Percentiles rank a stretch among this genome's conserved stretches.
These are phyloP conservation scores for Neonectria sp. DNA, from an alignment of 2,329 filamentous ascomycete species.

Conservation along the genomic window DNA sequence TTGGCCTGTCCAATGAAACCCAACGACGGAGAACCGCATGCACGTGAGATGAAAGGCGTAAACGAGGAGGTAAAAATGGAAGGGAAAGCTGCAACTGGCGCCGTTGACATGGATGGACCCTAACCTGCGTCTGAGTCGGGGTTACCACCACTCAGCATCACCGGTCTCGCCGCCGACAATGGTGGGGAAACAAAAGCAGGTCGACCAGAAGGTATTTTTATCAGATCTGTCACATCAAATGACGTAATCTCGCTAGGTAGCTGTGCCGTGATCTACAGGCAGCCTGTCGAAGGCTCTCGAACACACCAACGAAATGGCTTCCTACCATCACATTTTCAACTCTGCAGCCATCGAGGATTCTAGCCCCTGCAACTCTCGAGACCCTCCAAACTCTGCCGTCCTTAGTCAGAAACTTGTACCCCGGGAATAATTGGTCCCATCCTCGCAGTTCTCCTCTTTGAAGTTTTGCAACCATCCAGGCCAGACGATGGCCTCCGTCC, in stretches of 20 bases:
- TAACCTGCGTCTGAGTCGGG: not conserved
- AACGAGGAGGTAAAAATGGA: not conserved
- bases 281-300: not conserved
- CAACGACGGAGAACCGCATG: no score
- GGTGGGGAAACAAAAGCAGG: no score
- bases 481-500: not conserved
- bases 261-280: no score
- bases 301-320: not conserved
- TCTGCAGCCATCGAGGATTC: not conserved
- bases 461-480: no score
- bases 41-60: not conserved
- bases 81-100: not conserved
- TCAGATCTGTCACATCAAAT: no score
- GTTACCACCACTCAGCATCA: no score
- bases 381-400: conserved; percentile 1
- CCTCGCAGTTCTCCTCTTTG: not conserved
- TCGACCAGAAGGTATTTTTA: no score
- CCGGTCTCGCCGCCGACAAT: no score
- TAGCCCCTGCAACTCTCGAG: not conserved
- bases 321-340: not conserved
- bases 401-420: not conserved
- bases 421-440: not conserved
- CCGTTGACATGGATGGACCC: no score
- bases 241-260: no score
- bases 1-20: no score